Evolutionary conservation across 331 rosid genomes (phyloP), one percentile per base, ranked within the genome.

Genomic region (Pyrus hybrid): DNA sequence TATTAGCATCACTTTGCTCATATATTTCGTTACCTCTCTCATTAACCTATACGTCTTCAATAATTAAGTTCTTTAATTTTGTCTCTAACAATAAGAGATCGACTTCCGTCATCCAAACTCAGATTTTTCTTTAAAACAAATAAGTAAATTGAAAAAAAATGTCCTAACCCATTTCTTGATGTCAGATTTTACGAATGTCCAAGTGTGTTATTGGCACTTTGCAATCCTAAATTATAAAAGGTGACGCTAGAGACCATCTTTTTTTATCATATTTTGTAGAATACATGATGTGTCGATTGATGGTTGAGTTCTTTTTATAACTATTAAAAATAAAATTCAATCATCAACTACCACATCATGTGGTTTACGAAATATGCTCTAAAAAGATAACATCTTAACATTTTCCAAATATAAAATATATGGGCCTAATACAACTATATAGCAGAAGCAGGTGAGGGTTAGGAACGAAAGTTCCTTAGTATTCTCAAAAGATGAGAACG

Each of bases 401-500:
- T 35, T 35, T 35, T 35, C 43, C 13, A 35, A 35, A 35, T 35
- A 35, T 9, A 35, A 41, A 41, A 3, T 10, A 41, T 41, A 41
- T 10, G 13, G 14, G 47, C 0, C 47, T 41, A 41, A 10, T 3
- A 11, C 47, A 11, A 10, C 4, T 9, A 51, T 25, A 47, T 14
- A 28, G 63, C 4, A 20, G 63, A 1, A 25, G 64, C 64, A 53
- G 64, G 74, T 70, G 20, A 71, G 75, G 25, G 67, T 33, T 72
- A 57, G 51, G 22, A 32, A 71, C 22, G 5, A 29, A 54, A 54
- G 21, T 21, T 13, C 6, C 2, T 61, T 3, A 26, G 13, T 22
- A 47, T 69, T 70, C 66, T 13, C 22, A 21, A 9, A n/a, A 20
- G 29, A 26, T 41, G 47, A 22, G 22, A 32, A 71, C 22, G 5